These are phyloP conservation scores for Patellaria atrata DNA, from an alignment of 495 filamentous ascomycete genomes.

Conservation along the genomic window DNA sequence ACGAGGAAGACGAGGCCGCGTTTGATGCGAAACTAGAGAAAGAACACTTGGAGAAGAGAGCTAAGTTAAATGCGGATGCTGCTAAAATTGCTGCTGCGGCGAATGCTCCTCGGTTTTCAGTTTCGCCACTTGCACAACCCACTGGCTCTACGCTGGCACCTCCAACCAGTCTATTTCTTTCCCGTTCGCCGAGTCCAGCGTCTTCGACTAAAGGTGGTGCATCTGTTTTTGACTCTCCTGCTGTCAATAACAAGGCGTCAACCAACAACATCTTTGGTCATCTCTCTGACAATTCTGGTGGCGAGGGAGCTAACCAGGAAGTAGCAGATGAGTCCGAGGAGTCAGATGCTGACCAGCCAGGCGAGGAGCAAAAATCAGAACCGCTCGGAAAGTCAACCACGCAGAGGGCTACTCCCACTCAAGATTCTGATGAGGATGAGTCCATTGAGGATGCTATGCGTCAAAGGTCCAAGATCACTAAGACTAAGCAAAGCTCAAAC, in stretches of 20 bases:
- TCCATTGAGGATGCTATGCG: conserved; percentile 9
- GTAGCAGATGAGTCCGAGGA: conserved; percentile 2
- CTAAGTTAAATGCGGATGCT: no score
- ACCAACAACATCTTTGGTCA: conserved; percentile 16
- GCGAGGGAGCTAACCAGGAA: conserved; percentile 8
- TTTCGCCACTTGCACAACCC: no score
- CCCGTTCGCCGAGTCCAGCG: conserved; percentile 7
- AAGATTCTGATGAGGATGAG: conserved; percentile 8
- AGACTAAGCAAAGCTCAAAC: no score
- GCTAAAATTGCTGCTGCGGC: no score
- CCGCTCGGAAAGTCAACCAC: background rate
- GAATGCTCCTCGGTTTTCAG: no score
- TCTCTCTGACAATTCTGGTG: conserved; percentile 8
- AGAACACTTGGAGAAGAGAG: no score
- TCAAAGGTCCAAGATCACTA: conserved; percentile 3
- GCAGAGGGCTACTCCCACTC: background rate
- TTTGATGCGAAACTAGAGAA: no score
- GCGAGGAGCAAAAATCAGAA: background rate
- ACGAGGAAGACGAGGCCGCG: no score
- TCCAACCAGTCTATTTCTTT: conserved; percentile 3
- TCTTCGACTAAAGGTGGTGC: conserved; percentile 5
- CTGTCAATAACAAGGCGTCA: background rate
- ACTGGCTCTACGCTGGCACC: no score
- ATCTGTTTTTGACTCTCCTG: conserved; percentile 10
- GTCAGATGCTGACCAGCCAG: conserved; percentile 1